Conservation (phyloP, 257 asterid genomes). For the Catharanthus roseus region DNA sequence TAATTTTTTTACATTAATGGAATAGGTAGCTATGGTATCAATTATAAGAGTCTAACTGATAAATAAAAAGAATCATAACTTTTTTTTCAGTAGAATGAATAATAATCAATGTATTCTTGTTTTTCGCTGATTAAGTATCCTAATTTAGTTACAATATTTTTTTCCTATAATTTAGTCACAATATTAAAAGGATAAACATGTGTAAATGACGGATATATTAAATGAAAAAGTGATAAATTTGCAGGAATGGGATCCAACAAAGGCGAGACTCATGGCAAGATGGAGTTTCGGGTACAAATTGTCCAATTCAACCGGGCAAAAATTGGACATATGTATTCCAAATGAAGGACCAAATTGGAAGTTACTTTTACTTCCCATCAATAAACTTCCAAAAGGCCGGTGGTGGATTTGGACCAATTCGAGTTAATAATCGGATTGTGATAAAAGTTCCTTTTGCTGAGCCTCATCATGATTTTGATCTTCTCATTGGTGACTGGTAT, state of each 20-base stretch:
- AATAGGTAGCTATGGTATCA: too few relatives aligned
- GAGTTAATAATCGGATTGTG: constrained; percentile 49
- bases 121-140: too few relatives aligned
- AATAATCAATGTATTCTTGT: too few relatives aligned
- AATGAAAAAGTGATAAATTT: not conserved
- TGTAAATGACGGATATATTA: too few relatives aligned
- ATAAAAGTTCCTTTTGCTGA: constrained; percentile 47
- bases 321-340: constrained; percentile 62
- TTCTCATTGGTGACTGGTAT: constrained; percentile 79
- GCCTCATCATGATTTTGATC: constrained; percentile 62
- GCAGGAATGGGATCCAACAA: constrained; percentile 68
- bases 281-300: constrained; percentile 69
- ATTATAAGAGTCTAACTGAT: too few relatives aligned
- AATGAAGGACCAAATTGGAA: constrained; percentile 60
- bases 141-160: too few relatives aligned
- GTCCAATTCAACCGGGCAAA: constrained; percentile 47
- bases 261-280: constrained; percentile 77
- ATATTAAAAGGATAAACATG: too few relatives aligned
- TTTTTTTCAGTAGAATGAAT: too few relatives aligned
- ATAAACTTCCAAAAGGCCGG: constrained; percentile 48
- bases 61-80: too few relatives aligned
- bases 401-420: constrained; percentile 66
- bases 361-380: constrained; percentile 53
- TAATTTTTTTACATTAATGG: too few relatives aligned
- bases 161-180: too few relatives aligned